Evolutionary conservation across 2,329 filamentous ascomycete species (phyloP).

Genomic region (Penicillium sp.): DNA sequence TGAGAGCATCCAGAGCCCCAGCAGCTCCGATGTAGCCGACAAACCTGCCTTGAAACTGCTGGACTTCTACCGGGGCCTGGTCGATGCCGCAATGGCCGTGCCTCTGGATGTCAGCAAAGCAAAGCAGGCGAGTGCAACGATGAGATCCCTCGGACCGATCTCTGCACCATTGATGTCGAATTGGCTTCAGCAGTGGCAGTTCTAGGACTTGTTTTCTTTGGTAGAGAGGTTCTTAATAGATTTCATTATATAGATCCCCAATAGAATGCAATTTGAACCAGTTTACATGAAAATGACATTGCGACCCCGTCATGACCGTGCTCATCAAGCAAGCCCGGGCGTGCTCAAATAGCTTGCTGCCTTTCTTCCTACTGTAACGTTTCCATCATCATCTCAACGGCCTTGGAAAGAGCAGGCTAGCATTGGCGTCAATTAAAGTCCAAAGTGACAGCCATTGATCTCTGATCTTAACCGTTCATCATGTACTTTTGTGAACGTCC

Average conservation of each 20-base stretch:
- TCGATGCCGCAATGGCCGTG: slow-evolving; percentile 28
- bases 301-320: too few relatives aligned
- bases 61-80: slow-evolving; percentile 47
- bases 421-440: too few relatives aligned
- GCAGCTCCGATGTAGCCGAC: slow-evolving; percentile 38
- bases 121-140: slow-evolving; percentile 43
- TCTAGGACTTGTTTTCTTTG: background rate
- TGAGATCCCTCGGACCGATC: slow-evolving; percentile 44
- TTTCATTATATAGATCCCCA: background rate
- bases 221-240: background rate
- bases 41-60: slow-evolving; percentile 56
- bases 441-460: too few relatives aligned
- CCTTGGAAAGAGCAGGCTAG: too few relatives aligned
- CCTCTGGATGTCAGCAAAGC: slow-evolving; percentile 47
- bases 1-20: slow-evolving; percentile 41
- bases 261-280: background rate
- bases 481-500: too few relatives aligned
- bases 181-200: slow-evolving; percentile 31
- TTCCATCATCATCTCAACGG: too few relatives aligned
- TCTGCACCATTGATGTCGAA: slow-evolving; percentile 47
- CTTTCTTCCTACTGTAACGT: too few relatives aligned
- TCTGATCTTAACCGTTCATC: too few relatives aligned
- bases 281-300: too few relatives aligned
- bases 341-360: too few relatives aligned
- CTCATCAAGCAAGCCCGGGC: too few relatives aligned